phyloP scores from a whole-genome alignment of 768 basidiomycete genomes.

The button mushroom (Agaricus bisporus) region DNA sequence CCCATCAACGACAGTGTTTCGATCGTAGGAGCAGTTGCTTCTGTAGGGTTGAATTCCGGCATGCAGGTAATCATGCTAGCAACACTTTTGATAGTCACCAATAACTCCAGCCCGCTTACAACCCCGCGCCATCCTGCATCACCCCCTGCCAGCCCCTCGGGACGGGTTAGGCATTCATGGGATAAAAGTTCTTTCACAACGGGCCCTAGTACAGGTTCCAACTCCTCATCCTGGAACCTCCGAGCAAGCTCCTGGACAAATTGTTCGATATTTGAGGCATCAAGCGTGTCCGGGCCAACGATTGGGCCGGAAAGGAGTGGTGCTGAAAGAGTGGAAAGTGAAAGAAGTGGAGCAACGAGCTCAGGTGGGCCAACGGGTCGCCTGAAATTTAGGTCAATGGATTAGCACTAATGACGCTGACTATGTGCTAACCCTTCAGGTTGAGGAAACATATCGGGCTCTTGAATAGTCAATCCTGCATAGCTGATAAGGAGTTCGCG shows the following conservation, averaged over 20 bases:
- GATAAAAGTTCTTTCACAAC: slow-evolving; percentile 58
- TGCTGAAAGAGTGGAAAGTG: slow-evolving; percentile 60
- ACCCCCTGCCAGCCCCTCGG: slow-evolving; percentile 65
- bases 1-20: slow-evolving; percentile 72
- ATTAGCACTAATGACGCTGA: neutral
- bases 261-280: slow-evolving; percentile 62
- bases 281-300: slow-evolving; percentile 43
- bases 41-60: slow-evolving; percentile 64
- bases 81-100: slow-evolving; percentile 78
- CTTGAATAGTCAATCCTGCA: slow-evolving; percentile 82
- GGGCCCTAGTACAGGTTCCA: slow-evolving; percentile 74
- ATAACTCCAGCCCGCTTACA: slow-evolving; percentile 70
- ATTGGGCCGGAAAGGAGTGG: slow-evolving; percentile 50
- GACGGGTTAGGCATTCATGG: slow-evolving; percentile 56
- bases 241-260: slow-evolving; percentile 81
- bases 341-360: slow-evolving; percentile 75
- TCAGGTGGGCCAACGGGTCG: slow-evolving; percentile 74
- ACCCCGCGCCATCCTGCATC: slow-evolving; percentile 86
- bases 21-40: slow-evolving; percentile 54
- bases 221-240: slow-evolving; percentile 77
- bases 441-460: slow-evolving; percentile 93
- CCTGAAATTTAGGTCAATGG: slow-evolving; percentile 25
- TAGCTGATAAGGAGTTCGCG: slow-evolving; percentile 86
- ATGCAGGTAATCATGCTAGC: slow-evolving; percentile 75
- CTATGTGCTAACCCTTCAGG: slow-evolving; percentile 54